Conservation (phyloP, 2,329 filamentous ascomycete genomes). For the Delphinella strobiligena region DNA sequence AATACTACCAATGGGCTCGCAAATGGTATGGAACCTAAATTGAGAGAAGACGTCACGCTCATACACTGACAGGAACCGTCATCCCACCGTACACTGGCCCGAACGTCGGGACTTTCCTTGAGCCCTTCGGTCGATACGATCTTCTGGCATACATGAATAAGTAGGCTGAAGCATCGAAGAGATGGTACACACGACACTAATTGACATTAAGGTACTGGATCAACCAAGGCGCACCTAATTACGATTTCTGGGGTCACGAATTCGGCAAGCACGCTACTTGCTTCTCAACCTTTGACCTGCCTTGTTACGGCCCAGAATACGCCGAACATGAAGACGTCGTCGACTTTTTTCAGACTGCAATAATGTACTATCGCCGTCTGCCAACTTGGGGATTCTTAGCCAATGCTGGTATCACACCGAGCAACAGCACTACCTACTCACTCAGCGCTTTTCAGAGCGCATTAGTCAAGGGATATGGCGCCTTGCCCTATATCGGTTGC, state of each 20-base stretch:
- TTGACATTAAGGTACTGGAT: constrained; percentile 50
- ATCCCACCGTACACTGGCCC: constrained; percentile 49
- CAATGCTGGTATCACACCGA: constrained; percentile 41
- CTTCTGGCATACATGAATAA: constrained; percentile 55
- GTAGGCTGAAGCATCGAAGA: too few relatives aligned
- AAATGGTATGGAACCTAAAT: constrained; percentile 26
- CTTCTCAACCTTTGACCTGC: constrained; percentile 51
- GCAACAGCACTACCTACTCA: constrained; percentile 46
- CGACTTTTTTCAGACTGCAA: constrained; percentile 50
- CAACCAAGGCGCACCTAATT: constrained; percentile 42
- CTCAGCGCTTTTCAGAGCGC: constrained; percentile 40
- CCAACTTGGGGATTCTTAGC: constrained; percentile 52
- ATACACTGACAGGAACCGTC: constrained; percentile 21
- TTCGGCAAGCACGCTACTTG: constrained; percentile 59
- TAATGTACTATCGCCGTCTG: constrained; percentile 44
- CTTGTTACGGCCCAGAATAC: constrained; percentile 52
- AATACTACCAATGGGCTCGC: constrained; percentile 50
- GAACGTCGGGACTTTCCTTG: constrained; percentile 46
- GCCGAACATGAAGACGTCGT: constrained; percentile 46
- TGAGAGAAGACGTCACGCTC: not conserved
- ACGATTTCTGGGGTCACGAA: constrained; percentile 54
- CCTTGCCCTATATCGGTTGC: constrained; percentile 50
- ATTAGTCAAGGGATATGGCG: constrained; percentile 39
- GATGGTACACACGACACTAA: too few relatives aligned
- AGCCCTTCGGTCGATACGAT: constrained; percentile 45